These are phyloP conservation scores for Kazachstania bromeliacearum DNA, from an alignment of 805 yeast genomes.

Conservation along the genomic window DNA sequence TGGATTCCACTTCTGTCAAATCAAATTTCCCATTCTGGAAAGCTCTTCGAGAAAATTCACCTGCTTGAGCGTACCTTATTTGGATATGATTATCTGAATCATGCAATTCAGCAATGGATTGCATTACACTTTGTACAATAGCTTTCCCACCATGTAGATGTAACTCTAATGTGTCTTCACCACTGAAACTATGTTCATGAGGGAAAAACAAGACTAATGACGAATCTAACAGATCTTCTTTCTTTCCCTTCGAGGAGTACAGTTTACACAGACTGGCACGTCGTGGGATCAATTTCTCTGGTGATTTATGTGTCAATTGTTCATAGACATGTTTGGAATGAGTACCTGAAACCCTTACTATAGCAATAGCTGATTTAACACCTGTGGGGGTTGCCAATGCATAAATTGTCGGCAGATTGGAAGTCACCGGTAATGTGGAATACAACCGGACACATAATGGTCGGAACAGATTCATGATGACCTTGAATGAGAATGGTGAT, in stretches of 20 bases:
- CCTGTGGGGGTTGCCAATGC: conserved; percentile 83
- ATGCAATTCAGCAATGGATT: conserved; percentile 49
- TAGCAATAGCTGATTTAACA: conserved; percentile 70
- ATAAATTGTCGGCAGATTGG: conserved; percentile 48
- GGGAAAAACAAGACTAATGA: conserved; percentile 62
- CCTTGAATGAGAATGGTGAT: too few relatives aligned
- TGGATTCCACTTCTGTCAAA: conserved; percentile 84
- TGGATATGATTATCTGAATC: conserved; percentile 30
- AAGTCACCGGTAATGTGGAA: neutral
- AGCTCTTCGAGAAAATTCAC: conserved; percentile 85
- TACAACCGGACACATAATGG: too few relatives aligned
- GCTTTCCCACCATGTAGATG: conserved; percentile 94
- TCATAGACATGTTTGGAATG: conserved; percentile 39
- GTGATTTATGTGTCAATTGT: conserved; percentile 33
- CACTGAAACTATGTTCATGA: conserved; percentile 77
- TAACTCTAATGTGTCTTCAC: conserved; percentile 84
- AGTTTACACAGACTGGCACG: conserved; percentile 50
- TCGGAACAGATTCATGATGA: too few relatives aligned
- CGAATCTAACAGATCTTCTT: conserved; percentile 52
- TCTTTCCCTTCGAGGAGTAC: conserved; percentile 19
- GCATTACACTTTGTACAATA: conserved; percentile 57
- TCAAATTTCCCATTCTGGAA: conserved; percentile 78
- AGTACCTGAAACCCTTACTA: conserved; percentile 74
- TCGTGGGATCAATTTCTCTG: conserved; percentile 38
- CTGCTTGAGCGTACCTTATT: conserved; percentile 81